Evolutionary conservation across 768 basidiomycete species (phyloP).

Genomic region (Xerocomus brunneocitrinus): DNA sequence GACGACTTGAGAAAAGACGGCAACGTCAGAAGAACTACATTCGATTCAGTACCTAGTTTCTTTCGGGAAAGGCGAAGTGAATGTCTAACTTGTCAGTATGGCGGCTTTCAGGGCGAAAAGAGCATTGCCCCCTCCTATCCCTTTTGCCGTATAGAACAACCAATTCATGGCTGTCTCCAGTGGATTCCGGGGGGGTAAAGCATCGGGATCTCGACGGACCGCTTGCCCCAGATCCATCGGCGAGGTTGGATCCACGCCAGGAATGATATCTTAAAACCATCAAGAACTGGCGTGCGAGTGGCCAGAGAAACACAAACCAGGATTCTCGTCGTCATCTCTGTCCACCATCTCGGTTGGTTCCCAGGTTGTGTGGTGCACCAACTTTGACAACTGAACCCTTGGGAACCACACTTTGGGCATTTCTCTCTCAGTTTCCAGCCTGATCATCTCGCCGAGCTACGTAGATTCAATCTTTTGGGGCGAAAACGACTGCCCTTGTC

Average conservation of each 20-base stretch:
- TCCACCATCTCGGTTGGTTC: conserved; percentile 42
- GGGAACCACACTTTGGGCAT: conserved; percentile 57
- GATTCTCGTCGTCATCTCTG: conserved; percentile 65
- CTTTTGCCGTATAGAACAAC: conserved; percentile 37
- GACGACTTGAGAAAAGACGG: conserved; percentile 55
- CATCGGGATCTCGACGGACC: conserved; percentile 64
- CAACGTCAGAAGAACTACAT: conserved; percentile 50
- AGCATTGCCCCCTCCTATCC: conserved; percentile 52
- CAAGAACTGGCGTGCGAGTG: background rate
- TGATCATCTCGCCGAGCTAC: conserved; percentile 55
- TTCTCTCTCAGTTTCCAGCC: conserved; percentile 47
- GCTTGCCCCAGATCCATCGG: conserved; percentile 54
- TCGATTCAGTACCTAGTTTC: background rate
- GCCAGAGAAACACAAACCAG: conserved; percentile 31
- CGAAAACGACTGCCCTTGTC: background rate
- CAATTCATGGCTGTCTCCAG: conserved; percentile 49
- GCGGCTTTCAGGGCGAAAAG: conserved; percentile 72
- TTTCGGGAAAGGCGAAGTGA: background rate
- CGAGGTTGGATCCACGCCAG: conserved; percentile 44
- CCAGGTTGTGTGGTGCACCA: conserved; percentile 44
- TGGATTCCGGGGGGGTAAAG: conserved; percentile 59
- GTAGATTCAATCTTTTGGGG: background rate
- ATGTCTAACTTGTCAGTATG: conserved; percentile 48
- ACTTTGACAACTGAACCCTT: conserved; percentile 23
- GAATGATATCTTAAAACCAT: conserved; percentile 43